phyloP scores from a whole-genome alignment of 768 basidiomycete genomes.

The Collybia mongolica region DNA sequence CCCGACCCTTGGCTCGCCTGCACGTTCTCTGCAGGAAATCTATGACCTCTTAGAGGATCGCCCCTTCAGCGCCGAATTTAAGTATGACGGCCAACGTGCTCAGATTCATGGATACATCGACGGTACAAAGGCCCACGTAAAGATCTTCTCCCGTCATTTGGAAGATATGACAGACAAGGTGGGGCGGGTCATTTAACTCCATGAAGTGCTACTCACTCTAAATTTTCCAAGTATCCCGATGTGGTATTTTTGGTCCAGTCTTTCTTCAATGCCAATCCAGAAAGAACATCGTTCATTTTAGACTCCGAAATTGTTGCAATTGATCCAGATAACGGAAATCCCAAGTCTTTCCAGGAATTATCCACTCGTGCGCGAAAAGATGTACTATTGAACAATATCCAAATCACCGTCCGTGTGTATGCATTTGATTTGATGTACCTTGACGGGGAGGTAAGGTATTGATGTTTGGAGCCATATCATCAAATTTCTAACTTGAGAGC shows the following conservation, averaged over 20 bases:
- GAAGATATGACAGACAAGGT: constrained; percentile 93
- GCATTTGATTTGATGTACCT: constrained; percentile 89
- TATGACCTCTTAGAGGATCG: constrained; percentile 64
- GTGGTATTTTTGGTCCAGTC: constrained; percentile 55
- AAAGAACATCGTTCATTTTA: constrained; percentile 65
- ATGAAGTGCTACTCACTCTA: constrained; percentile 2
- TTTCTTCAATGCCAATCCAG: constrained; percentile 42
- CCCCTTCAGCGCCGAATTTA: constrained; percentile 85
- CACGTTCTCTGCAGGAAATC: constrained; percentile 81
- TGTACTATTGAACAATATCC: constrained; percentile 72
- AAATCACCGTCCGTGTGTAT: constrained; percentile 78
- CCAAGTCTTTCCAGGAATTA: constrained; percentile 85
- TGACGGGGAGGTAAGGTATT: constrained; percentile 60
- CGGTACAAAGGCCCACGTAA: constrained; percentile 36
- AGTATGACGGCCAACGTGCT: constrained; percentile 87
- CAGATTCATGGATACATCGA: constrained; percentile 64
- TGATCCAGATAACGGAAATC: constrained; percentile 56
- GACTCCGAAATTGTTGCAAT: constrained; percentile 90
- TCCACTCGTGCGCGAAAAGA: constrained; percentile 84
- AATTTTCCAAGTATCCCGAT: constrained; percentile 71
- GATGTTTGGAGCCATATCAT: neutral
- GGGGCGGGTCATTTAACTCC: constrained; percentile 7
- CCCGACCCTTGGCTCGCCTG: constrained; percentile 86
- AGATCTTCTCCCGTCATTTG: constrained; percentile 84
- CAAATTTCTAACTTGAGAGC: too few species aligned